A percentile compares a stretch with the other conserved stretches of the same genome.
Evolutionary conservation across 108 stramenopile genomes (phyloP).

Genomic region (Cafeteria roenbergensis): DNA sequence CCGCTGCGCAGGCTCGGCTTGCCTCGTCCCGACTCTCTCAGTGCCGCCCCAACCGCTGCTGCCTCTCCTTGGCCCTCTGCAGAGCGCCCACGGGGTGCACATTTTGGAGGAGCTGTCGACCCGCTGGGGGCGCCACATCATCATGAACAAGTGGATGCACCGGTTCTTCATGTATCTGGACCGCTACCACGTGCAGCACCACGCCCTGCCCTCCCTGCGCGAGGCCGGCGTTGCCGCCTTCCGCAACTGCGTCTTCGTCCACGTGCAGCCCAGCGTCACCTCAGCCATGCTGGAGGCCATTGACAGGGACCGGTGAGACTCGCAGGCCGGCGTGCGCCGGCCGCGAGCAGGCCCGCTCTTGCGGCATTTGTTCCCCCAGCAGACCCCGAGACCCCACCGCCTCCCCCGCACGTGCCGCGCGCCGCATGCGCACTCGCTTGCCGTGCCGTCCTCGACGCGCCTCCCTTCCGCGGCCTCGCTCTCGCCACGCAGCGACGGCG

Average conservation of each 20-base stretch:
- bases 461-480: constrained; percentile 1
- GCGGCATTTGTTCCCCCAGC: no score
- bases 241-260: constrained; percentile 80
- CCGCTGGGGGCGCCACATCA: constrained; percentile 91
- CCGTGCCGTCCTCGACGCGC: background rate
- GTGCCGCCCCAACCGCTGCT: no score
- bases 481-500: constrained; percentile 47
- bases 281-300: constrained; percentile 74
- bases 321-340: no score
- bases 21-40: no score
- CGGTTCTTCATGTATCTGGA: constrained; percentile 97
- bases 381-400: no score
- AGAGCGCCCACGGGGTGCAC: constrained; percentile 57
- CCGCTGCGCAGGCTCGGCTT: no score
- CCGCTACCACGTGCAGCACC: constrained; percentile 81
- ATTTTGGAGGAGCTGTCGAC: constrained; percentile 75
- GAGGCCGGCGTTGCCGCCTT: constrained; percentile 77
- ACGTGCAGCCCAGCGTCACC: constrained; percentile 69
- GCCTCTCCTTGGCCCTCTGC: no score
- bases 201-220: constrained; percentile 45
- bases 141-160: constrained; percentile 99
- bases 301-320: constrained; percentile 81
- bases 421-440: background rate
- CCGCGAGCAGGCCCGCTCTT: no score
- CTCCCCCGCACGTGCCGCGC: no score